Conservation (phyloP, 768 basidiomycete genomes). For the Zangia roseola region DNA sequence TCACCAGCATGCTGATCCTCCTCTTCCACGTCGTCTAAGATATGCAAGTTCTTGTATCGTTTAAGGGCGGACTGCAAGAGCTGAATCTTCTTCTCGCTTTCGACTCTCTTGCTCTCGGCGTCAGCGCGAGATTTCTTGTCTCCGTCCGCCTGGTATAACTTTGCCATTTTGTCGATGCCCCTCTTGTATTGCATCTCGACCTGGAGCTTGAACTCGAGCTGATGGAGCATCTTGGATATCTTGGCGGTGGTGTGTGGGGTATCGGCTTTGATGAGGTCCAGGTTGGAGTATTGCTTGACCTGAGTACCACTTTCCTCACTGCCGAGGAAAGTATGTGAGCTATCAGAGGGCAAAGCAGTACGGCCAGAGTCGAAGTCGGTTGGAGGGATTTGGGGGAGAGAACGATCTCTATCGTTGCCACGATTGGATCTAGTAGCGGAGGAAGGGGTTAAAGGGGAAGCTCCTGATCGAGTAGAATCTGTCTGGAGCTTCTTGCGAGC, state of each 20-base stretch:
- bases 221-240: conserved; percentile 97
- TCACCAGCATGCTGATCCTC: conserved; percentile 71
- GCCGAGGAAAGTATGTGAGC: conserved; percentile 40
- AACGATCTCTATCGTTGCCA: conserved; percentile 31
- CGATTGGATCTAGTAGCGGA: conserved; percentile 17
- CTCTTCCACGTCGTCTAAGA: conserved; percentile 86
- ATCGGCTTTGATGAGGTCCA: conserved; percentile 97
- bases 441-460: conserved; percentile 31
- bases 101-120: conserved; percentile 89
- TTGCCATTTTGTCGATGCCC: conserved; percentile 99
- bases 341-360: conserved; percentile 37
- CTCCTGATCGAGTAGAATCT: conserved; percentile 55
- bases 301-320: conserved; percentile 43
- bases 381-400: conserved; percentile 48
- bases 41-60: conserved; percentile 93
- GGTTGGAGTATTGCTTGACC: conserved; percentile 72
- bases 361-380: conserved; percentile 46
- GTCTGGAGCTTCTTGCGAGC: conserved; percentile 67
- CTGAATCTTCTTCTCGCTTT: conserved; percentile 96
- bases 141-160: conserved; percentile 92
- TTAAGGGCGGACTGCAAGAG: conserved; percentile 89
- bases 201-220: conserved; percentile 98
- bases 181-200: conserved; percentile 98
- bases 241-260: conserved; percentile 94
- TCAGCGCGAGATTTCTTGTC: conserved; percentile 95